A percentile compares a stretch with the other conserved stretches of the same genome.
These are phyloP conservation scores for Tricholoma flavovirens DNA, from an alignment of 768 basidiomycete genomes.

Conservation along the genomic window DNA sequence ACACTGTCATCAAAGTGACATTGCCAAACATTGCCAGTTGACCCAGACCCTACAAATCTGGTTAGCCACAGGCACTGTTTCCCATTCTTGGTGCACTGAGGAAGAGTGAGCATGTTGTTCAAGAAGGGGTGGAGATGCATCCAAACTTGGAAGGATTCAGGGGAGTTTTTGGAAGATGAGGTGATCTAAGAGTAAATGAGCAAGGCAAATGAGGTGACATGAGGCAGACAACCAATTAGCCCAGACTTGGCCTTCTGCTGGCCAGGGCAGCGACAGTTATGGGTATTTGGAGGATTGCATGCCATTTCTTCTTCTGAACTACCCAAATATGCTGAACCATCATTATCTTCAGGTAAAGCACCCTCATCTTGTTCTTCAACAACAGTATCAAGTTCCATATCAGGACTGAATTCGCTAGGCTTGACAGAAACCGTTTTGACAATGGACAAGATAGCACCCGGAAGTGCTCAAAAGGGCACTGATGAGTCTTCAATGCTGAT, in stretches of 20 bases:
- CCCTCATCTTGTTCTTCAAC: constrained; percentile 11
- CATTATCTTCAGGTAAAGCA: no score
- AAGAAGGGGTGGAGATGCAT: not conserved
- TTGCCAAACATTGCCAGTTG: constrained; percentile 18
- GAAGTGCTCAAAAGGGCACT: constrained; percentile 16
- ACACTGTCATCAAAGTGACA: constrained; percentile 13
- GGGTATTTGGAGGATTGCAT: no score
- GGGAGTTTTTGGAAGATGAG: not conserved
- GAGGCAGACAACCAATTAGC: not conserved
- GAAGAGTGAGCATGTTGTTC: constrained; percentile 15
- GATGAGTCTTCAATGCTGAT: constrained; percentile 16
- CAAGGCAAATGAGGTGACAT: not conserved
- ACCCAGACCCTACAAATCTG: constrained; percentile 13
- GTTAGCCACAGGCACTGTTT: constrained; percentile 16
- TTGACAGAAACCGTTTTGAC: constrained; percentile 11
- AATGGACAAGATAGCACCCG: constrained; percentile 16
- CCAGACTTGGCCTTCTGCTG: not conserved
- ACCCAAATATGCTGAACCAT: not conserved
- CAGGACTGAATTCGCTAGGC: constrained; percentile 8
- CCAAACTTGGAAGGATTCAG: not conserved
- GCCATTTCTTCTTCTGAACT: constrained; percentile 4
- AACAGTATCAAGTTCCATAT: constrained; percentile 16
- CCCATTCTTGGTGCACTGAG: constrained; percentile 8
- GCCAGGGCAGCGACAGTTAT: not conserved
- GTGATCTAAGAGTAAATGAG: not conserved